These are phyloP conservation scores for Geotrichum europaeum DNA, from an alignment of 1,139 yeast genomes.

Conservation along the genomic window DNA sequence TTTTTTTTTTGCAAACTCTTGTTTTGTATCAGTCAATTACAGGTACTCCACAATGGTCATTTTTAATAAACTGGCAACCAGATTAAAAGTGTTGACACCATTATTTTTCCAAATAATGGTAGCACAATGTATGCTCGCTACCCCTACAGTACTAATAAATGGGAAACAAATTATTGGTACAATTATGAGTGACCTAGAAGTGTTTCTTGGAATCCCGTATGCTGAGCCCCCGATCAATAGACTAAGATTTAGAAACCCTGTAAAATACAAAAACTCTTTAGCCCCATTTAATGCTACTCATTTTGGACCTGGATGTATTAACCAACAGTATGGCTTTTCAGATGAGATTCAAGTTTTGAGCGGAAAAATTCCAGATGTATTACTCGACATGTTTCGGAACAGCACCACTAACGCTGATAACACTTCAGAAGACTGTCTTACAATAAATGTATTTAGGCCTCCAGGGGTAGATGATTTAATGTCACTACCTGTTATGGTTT, in stretches of 20 bases:
- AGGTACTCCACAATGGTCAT: neutral
- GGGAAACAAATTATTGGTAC: slow-evolving; percentile 7
- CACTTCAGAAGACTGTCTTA: slow-evolving; percentile 26
- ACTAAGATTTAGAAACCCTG: slow-evolving; percentile 16
- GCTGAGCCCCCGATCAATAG: slow-evolving; percentile 18
- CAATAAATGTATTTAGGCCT: slow-evolving; percentile 29
- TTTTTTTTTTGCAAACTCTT: no score
- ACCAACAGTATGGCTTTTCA: neutral
- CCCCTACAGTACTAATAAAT: neutral
- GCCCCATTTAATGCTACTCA: neutral
- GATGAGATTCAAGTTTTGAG: neutral
- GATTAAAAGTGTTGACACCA: neutral
- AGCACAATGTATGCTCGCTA: neutral
- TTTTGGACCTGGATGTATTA: slow-evolving; percentile 1
- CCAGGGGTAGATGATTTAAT: neutral
- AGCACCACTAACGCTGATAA: neutral
- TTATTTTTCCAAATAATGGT: neutral
- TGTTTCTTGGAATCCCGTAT: slow-evolving; percentile 18
- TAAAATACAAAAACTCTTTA: neutral
- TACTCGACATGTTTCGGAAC: neutral
- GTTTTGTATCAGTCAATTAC: no score
- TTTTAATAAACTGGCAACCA: neutral
- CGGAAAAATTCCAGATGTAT: neutral
- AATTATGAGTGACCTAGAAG: slow-evolving; percentile 11
- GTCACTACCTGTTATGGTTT: slow-evolving; percentile 26